Base-by-base conservation (phyloP, 2,329 filamentous ascomycete species). In the Colletotrichum noveboracense region DNA sequence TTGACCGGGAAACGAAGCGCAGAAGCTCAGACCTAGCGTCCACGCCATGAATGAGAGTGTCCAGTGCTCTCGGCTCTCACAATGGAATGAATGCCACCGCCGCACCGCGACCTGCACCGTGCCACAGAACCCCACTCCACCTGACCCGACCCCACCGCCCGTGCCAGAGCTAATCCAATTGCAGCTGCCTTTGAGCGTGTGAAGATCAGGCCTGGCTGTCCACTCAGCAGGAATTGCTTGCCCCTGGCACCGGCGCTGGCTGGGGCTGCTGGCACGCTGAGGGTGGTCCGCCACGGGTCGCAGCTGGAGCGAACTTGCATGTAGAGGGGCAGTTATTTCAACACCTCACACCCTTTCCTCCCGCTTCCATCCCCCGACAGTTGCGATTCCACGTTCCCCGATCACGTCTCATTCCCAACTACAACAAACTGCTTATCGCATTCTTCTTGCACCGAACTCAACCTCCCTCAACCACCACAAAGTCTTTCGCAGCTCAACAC, bases 251-350 rank as follows among this genome's bases (percentile, higher is more conserved):
- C 26, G 36, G n/a, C 36, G 65, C 65, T 56, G 43, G 43, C 58
- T 61, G 16, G 28, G 58, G 28, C 18, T 61, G 34, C 72, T 64
- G 64, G 74, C 58, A 75, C 67, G 73, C 58, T 69, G 66, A 76
- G 69, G 43, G 70, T 70, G 74, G 71, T 66, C 71, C 74, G 66
- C 74, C 74, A 75, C 60, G 48, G 71, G 74, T 70, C 66, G 70
- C 74, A 75, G 28, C 62, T 71, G 68, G 55, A 73, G 70, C 64
- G 60, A 66, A 64, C 66, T 77, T 89, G 86, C 89, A 92, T 74
- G 86, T 83, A 81, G 78, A 72, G 76, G 68, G 76, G 73, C 76
- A 71, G 71, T 76, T 78, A 76, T 90, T 77, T 78, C 72, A 84
- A 81, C 78, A 78, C 80, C 79, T 82, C 79, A 74, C 74, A 79